Conservation (phyloP, 257 asterid species). For the Jasminum sambac region DNA sequence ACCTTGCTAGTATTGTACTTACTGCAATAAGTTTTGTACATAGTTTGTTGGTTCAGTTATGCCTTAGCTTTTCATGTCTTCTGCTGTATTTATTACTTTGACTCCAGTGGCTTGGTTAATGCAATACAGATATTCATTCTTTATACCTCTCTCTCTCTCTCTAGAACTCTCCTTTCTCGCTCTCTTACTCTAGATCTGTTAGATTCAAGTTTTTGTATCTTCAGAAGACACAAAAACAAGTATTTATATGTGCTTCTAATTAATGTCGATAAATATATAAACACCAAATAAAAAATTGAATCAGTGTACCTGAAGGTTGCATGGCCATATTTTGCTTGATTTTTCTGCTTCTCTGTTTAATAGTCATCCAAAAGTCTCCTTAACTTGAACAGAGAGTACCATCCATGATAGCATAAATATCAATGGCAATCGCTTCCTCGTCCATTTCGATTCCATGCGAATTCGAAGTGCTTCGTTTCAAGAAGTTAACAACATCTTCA, state of each 20-base stretch:
- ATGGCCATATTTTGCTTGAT: conserved; percentile 38
- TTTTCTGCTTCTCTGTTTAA: conserved; percentile 46
- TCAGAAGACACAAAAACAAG: conserved; percentile 26
- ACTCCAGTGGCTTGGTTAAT: too few species aligned
- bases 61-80: too few species aligned
- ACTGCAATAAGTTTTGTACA: too few species aligned
- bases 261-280: conserved; percentile 9
- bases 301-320: conserved; percentile 56
- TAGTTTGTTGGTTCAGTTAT: too few species aligned
- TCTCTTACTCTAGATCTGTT: too few species aligned
- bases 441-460: conserved; percentile 47
- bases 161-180: too few species aligned
- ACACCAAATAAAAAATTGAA: conserved; percentile 11
- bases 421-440: conserved; percentile 88
- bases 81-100: too few species aligned
- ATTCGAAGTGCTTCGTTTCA: conserved; percentile 51
- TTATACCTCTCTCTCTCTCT: too few species aligned
- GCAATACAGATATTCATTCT: too few species aligned
- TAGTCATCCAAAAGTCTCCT: conserved; percentile 66
- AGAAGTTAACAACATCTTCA: conserved; percentile 60
- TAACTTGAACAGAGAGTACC: conserved; percentile 65
- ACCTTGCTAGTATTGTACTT: too few species aligned
- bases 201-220: too few species aligned
- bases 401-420: conserved; percentile 59
- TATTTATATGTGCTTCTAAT: background rate